Conservation (phyloP, 805 yeast species). For the Hanseniaspora clermontiae region DNA sequence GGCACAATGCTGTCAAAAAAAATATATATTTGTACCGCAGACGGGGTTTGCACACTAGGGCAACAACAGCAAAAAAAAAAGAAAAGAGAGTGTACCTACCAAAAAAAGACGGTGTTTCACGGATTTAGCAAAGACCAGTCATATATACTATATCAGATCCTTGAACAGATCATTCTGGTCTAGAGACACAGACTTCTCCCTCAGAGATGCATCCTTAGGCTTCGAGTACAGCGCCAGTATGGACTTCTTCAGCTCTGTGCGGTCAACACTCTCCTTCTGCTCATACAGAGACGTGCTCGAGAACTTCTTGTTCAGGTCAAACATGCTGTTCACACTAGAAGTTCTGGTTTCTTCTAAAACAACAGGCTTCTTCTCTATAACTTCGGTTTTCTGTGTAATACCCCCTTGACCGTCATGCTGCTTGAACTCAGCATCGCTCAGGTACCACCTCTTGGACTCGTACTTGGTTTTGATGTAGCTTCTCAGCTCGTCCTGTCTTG, state of each 20-base stretch:
- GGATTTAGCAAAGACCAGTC: no score
- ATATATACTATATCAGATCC: conserved; percentile 38
- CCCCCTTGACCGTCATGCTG: conserved; percentile 12
- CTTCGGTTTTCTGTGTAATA: conserved; percentile 7
- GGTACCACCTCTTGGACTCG: conserved; percentile 78
- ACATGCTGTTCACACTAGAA: not conserved
- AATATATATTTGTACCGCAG: no score
- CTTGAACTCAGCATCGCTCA: conserved; percentile 27
- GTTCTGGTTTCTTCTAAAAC: conserved; percentile 3
- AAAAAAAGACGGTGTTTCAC: no score
- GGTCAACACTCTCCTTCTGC: conserved; percentile 19
- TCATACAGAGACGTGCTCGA: not conserved
- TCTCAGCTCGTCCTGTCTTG: conserved; percentile 73
- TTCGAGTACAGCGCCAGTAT: conserved; percentile 78
- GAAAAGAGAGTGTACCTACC: no score
- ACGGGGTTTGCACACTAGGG: no score
- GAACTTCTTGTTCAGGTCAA: conserved; percentile 1
- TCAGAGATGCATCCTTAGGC: conserved; percentile 23
- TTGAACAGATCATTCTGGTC: conserved; percentile 55
- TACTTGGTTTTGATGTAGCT: conserved; percentile 87
- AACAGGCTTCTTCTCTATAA: not conserved
- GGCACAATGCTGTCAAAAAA: no score
- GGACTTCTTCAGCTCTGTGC: conserved; percentile 86
- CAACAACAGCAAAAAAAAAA: no score
- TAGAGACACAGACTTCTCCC: conserved; percentile 21